Evolutionary conservation across 192 early-diverging fungal genomes (phyloP), one percentile per base, ranked within the genome.

Genomic region (Glomus cerebriforme): DNA sequence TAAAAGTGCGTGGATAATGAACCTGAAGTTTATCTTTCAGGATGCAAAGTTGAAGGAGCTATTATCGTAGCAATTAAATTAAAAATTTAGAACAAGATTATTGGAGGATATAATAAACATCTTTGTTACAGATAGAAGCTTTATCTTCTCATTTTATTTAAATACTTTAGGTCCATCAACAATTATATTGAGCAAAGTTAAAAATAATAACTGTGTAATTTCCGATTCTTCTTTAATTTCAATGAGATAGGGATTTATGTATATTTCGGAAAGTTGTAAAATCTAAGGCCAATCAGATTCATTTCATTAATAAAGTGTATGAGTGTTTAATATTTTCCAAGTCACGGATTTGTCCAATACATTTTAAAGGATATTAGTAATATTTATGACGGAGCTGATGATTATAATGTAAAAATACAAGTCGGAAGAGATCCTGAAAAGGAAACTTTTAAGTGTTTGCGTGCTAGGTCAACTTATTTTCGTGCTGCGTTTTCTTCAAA

Each of bases 381-480:
- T 4, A 22, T 72, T 17, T 72, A 72, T 24, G 17, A n/a, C 22
- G 22, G 10, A 37, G 13, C 70, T 24, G 70, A 72, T 47, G 70
- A 72, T 37, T 72, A 72, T 22, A 49, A 72, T 26, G 70, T 72
- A 9, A 27, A 24, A 22, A 17, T 72, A 22, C 7, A 72, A 45
- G 27, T 72, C n/a, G 70, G 70, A 9, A 4, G 45, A 26, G 70
- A 49, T 26, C 43, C 22, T 9, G 35, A 72, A 19, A 27, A 5
- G 5, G 37, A 72, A 13, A 26, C 22, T 26, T 72, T 72, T 47
- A 47, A 72, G 45, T 45, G 43, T 72, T 27, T 72, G 43, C 29
- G 70, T 37, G 70, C 70, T 39, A 72, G 70, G 35, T 72, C 70
- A 8, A 7, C 70, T 15, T 72, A 72, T 45, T 72, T 72, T 72